Base-by-base conservation (phyloP, 2,329 filamentous ascomycete species). In the Didymella lethalis region DNA sequence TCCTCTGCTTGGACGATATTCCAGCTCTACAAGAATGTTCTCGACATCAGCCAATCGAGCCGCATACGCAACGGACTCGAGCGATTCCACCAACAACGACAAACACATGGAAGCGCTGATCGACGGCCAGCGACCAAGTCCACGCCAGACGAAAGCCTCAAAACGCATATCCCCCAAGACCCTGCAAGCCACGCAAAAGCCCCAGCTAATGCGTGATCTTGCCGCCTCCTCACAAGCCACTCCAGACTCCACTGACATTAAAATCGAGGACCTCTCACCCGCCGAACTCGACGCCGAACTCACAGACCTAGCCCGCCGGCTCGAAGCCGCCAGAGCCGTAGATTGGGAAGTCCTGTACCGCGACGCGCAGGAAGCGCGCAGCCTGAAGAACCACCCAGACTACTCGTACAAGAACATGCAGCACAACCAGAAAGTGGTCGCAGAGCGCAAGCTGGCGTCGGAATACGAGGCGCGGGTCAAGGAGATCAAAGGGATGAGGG, bases 11-110 rank as follows among this genome's bases (percentile, higher is more conserved):
- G 32, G 18, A 25, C 4, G 14, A 2, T 18, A 20, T n/a, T 4
- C 8, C 11, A 34, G 40, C 12, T 32, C 46, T 8, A 11, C 26
- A 11, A 43, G 65, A 34, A 41, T 54, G 8, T 64, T 62, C 32
- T 65, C 59, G 6, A 60, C 59, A 25, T 49, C 34, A 3, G n/a
- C 50, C 23, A 12, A 4, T 25, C 8, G 10, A 7, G 31, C 20
- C 32, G 26, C 16, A 40, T 8, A 6, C 14, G 38, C 38, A 16
- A 25, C 7, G 16, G 36, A 40, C n/a, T n/a, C 3, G 7, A 20
- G 2, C 20, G 38, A 49, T n/a, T 28, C 46, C 18, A 10, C 25
- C 6, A 28, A 44, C 5, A 28, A 29, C 20, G 29, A 44, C 26
- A 28, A 29, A 16, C 23, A 44, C 26, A 12, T 29, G 11, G 38